Base-by-base conservation (phyloP, 75 land plant species). In the Picea sitchensis region DNA sequence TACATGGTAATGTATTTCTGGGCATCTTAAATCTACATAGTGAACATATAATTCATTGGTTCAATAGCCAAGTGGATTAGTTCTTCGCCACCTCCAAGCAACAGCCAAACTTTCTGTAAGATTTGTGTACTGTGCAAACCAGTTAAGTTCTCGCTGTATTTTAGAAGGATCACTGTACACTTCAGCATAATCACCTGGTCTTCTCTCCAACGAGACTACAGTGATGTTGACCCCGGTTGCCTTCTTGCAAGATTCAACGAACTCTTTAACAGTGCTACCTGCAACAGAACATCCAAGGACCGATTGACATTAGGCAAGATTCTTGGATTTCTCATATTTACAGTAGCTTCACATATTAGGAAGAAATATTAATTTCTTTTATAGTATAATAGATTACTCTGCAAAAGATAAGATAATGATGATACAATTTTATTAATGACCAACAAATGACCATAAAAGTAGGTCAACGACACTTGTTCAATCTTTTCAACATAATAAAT, bases 231-330 rank as follows among this genome's bases (percentile, higher is more conserved):
- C 82, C 18, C 78, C 78, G 1, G 87, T 86, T 57, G 87, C 87
- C 21, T 44, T 61, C 65, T 84, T 86, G 73, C 87, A 86, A 20
- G 87, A 86, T 65, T 86, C 87, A 26, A 86, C 87, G 63, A 86
- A 86, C 60, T 84, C 87, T 76, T 80, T 83, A 2, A 86, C 87
- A 51, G 86, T 63, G 41, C 65, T 59, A 41, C 86, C 86, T 84
- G 81, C 68, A 58, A 26, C 17, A 59, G 5, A 76, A 76, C 8
- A 31, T 17, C 7, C 20, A 12, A 21, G 64, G 21, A 18, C 64
- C 6, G 11, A 30, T 13, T 21, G 12, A 21, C 9, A 30, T 54
- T 17, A 58, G 59, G 17, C 20, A 58, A 15, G 31, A 15, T 51
- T 54, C 4, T 67, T 41, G 79, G 51, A 8, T 51, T 51, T 51